Conservation (phyloP, 192 early-diverging fungal species). For the Backusella circina region DNA sequence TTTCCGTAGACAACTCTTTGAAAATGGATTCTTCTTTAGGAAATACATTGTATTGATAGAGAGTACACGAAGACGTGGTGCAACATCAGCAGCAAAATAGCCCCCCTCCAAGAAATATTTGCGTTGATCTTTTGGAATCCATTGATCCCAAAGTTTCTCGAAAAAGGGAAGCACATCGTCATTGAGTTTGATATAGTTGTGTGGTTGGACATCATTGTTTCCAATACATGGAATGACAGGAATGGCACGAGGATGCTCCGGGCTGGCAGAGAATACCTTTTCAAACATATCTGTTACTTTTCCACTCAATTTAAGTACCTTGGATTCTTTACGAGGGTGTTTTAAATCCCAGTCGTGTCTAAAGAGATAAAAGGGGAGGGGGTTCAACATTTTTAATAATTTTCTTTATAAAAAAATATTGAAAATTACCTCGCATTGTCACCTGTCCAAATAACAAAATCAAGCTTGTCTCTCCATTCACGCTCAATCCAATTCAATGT, state of each 20-base stretch:
- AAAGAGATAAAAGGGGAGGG: background rate
- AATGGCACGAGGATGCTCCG: constrained; percentile 10
- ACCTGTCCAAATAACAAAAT: constrained; percentile 76
- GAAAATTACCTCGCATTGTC: constrained; percentile 57
- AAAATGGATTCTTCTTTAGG: constrained; percentile 59
- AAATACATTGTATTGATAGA: constrained; percentile 74
- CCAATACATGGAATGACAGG: constrained; percentile 46
- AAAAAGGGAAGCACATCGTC: constrained; percentile 9
- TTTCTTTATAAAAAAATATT: no score
- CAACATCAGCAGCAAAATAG: constrained; percentile 57
- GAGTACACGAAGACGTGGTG: constrained; percentile 48
- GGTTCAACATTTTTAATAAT: no score
- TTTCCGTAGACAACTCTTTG: constrained; percentile 53
- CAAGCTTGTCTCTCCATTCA: constrained; percentile 44
- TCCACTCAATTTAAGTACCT: constrained; percentile 46
- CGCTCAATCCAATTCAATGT: constrained; percentile 56
- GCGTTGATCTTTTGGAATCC: constrained; percentile 60
- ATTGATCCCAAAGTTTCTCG: constrained; percentile 43
- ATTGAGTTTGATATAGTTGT: constrained; percentile 45
- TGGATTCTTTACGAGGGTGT: constrained; percentile 43
- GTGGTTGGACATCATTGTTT: constrained; percentile 71
- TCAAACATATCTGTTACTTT: constrained; percentile 36
- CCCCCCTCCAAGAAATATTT: constrained; percentile 62
- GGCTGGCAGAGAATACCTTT: constrained; percentile 39
- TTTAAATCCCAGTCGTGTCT: constrained; percentile 59